Conservation (phyloP, 2,329 filamentous ascomycete genomes). For the Colletotrichum lentis region DNA sequence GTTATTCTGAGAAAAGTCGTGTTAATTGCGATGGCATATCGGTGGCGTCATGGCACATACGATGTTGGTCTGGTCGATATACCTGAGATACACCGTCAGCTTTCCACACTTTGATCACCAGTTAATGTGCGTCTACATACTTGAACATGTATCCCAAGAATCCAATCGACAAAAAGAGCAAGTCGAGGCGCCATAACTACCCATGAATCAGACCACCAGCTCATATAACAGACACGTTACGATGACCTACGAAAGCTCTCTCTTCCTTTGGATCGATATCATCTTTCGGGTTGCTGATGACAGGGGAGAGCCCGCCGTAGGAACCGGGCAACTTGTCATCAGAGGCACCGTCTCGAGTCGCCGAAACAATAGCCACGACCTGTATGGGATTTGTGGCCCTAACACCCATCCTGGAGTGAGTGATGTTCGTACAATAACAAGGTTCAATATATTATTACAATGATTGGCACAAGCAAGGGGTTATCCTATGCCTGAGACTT, state of each 20-base stretch:
- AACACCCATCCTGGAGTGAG: conserved; percentile 1
- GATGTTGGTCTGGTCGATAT: conserved; percentile 32
- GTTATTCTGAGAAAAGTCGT: conserved; percentile 35
- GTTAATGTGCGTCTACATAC: not conserved
- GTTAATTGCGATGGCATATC: not conserved
- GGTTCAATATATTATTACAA: not conserved
- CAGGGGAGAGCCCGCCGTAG: not conserved
- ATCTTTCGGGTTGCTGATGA: not conserved
- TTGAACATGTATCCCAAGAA: conserved; percentile 33
- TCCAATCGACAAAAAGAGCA: conserved; percentile 27
- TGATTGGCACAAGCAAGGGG: not conserved
- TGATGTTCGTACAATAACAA: not conserved
- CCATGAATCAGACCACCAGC: not conserved
- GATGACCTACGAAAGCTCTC: conserved; percentile 21
- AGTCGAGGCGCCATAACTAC: conserved; percentile 25
- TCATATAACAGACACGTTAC: too few species aligned
- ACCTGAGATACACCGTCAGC: not conserved
- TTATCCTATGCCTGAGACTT: not conserved
- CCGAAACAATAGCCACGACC: not conserved
- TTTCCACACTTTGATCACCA: too few species aligned
- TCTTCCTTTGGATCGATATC: conserved; percentile 28
- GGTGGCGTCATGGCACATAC: not conserved
- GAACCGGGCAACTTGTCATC: not conserved
- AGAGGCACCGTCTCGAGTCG: accelerated
- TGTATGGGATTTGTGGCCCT: not conserved